Conservation (phyloP, 208 protist genomes). For the Vickermania spadyakhi region DNA sequence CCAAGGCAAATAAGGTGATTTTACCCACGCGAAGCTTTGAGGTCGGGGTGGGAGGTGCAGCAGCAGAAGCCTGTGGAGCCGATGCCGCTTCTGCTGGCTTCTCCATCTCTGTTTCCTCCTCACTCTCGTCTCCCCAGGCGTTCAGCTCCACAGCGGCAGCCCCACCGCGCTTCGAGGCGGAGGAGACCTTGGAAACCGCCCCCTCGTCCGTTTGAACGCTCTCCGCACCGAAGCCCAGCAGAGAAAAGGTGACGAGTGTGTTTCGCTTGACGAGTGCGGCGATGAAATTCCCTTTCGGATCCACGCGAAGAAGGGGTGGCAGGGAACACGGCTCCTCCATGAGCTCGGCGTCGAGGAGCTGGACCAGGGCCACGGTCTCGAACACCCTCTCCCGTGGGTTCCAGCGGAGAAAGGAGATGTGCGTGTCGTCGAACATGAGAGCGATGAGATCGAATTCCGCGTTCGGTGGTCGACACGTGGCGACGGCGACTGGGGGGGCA, state of each 20-base stretch:
- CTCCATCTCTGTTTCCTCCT: slow-evolving; percentile 26
- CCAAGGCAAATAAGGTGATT: slow-evolving; percentile 32
- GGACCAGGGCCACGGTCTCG: slow-evolving; percentile 68
- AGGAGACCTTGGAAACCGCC: slow-evolving; percentile 3
- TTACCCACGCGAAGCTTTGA: slow-evolving; percentile 13
- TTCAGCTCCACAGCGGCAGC: slow-evolving; percentile 24
- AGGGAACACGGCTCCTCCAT: slow-evolving; percentile 31
- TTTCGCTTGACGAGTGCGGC: slow-evolving; percentile 41
- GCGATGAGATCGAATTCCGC: slow-evolving; percentile 48
- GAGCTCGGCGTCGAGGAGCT: slow-evolving; percentile 57
- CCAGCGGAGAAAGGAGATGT: slow-evolving; percentile 73
- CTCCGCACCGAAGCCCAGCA: slow-evolving; percentile 22
- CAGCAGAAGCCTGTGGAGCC: slow-evolving; percentile 2
- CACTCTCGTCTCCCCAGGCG: slow-evolving; percentile 80
- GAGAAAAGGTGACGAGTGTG: slow-evolving; percentile 64
- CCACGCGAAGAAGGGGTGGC: slow-evolving; percentile 57
- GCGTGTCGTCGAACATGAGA: slow-evolving; percentile 77
- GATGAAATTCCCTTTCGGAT: slow-evolving; percentile 45
- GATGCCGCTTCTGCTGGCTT: neutral
- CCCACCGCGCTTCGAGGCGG: neutral
- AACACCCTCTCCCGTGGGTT: slow-evolving; percentile 43
- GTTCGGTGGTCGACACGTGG: slow-evolving; percentile 39
- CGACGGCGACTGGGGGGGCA: slow-evolving; percentile 45
- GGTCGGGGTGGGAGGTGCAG: neutral
- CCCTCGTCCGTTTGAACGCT: slow-evolving; percentile 9